Evolutionary conservation across 257 asterid species (phyloP), one percentile per base, ranked within the genome.

Genomic region (Ilex asprella): DNA sequence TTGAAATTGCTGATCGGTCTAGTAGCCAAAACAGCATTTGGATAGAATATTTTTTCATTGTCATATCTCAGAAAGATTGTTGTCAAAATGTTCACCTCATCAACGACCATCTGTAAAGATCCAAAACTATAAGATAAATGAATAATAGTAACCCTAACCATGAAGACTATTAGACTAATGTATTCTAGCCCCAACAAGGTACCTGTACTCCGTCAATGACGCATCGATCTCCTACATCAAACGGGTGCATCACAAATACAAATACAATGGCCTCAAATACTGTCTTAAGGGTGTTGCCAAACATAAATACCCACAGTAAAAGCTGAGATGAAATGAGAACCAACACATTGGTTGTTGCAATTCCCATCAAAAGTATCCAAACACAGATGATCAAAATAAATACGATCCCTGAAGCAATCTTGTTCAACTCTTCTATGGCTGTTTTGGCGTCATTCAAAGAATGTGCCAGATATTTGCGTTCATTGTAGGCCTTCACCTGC

Each of bases 11-110:
- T 75, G 73, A 87, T 76, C 0, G 86, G 72, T 75, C 72, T 81
- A 6, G 84, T 81, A 31, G 90, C 77, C 73, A 87, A 71, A 50
- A 84, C 54, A 4, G 84, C 15, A 56, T 87, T 87, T 0, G 95
- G 95, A 69, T 75, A 87, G 74, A 74, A 84, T 63, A 87, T 69
- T 70, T 82, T 80, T 11, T 81, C 87, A 16, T 84, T 84, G 79
- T 87, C 76, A 32, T 68, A 31, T 61, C 76, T 87, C 70, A 87
- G 77, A 75, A 87, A 87, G 30, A 79, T 71, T 2, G 95, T 87
- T 6, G 93, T 81, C 75, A 87, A 59, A 41, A 87, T 79, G 47
- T 84, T 87, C 93, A 87, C 79, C 81, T 84, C 93, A 10, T 87
- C 95, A 5, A 84, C 95, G 9, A 70, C 27, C 95, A 87, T 75